Evolutionary conservation across 2,329 filamentous ascomycete genomes (phyloP).

Genomic region (Aphanocladium album): DNA sequence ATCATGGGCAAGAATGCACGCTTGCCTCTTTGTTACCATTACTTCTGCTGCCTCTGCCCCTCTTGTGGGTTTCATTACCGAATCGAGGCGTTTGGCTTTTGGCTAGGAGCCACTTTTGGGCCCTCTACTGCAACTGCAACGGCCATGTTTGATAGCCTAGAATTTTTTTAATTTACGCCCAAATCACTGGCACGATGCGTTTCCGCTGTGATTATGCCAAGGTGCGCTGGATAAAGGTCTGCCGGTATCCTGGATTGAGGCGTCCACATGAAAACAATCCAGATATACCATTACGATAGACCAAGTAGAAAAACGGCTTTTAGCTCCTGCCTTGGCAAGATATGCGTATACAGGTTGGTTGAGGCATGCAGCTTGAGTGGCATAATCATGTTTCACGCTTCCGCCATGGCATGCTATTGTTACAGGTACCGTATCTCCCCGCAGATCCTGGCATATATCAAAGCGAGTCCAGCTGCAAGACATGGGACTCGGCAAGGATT

Average conservation of each 20-base stretch:
- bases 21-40: background rate
- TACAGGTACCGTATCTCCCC: background rate
- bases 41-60: background rate
- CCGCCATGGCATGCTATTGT: background rate
- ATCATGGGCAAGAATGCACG: background rate
- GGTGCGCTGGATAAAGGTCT: no score
- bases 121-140: background rate
- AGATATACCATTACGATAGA: no score
- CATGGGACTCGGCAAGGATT: background rate
- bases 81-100: constrained; percentile 3
- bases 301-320: no score
- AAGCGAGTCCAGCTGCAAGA: background rate
- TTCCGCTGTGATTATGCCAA: no score
- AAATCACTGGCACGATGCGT: no score
- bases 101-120: background rate
- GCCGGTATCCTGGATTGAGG: no score
- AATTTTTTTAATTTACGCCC: background rate
- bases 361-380: no score
- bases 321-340: no score
- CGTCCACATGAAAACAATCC: no score
- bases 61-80: background rate
- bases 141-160: background rate
- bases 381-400: no score
- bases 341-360: no score
- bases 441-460: background rate